Evolutionary conservation across 164 flowering plant genomes (phyloP), one percentile per base, ranked within the genome.

Genomic region (Chimonanthus salicifolius): DNA sequence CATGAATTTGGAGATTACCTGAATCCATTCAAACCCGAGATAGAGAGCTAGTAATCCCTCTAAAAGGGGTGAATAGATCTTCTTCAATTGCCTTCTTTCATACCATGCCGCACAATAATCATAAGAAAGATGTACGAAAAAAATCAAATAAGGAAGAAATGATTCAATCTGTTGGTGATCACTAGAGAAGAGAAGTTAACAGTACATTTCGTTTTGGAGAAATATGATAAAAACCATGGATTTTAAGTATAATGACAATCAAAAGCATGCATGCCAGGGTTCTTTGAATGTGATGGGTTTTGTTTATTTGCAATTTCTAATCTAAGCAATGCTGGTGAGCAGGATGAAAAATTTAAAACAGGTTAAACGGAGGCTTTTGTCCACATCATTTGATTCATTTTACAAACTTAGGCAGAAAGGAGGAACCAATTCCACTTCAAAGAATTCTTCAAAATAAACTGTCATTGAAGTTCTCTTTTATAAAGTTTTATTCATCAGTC

Each of bases 21-120:
- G 92, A 72, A 87, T 94, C 99, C 98, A 94, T 79, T 94, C 99
- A 75, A 90, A 91, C 47, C 99, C 99, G 46, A 94, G 99, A 81
- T 91, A 91, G 64, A 94, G 90, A 3, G 94, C 97, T 72, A 94
- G 67, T 58, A 91, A 65, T 68, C 92, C 94, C 87, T 94, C 99
- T 4, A 94, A 81, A 43, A 92, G 88, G 7, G 97, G 99, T 6
- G 98, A 94, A 81, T 92, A 94, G 51, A 94, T 92, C 82, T 90
- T 92, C 78, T 85, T 91, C 97, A 94, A 83, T 78, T 92, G 95
- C 81, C 97, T 85, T 73, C 91, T 85, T 73, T 94, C 90, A 64
- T 94, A 90, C 98, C 97, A 94, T 47, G 97, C 98, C 90, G 88
- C 82, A 83, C 18, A 44, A 21, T 20, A 21, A 45, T 4, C 45